Base-by-base conservation (phyloP, 441 rosid species). In the Aleurites moluccanus region DNA sequence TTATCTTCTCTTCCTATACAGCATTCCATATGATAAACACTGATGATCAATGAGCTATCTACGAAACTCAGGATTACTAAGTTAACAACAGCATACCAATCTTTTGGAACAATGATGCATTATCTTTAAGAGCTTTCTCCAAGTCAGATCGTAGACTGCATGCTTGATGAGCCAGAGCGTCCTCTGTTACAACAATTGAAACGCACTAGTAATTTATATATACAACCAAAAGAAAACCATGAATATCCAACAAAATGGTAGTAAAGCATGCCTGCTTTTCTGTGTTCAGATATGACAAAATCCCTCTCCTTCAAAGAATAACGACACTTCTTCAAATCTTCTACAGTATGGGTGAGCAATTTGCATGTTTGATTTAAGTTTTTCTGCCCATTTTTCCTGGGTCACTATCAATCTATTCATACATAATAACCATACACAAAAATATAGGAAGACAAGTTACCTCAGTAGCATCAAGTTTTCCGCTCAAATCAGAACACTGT, bases 261-360 rank as follows among this genome's bases (percentile, higher is more conserved):
- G 55, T 23, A 33, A 73, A 45, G 53, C 50, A 27, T 78, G 87
- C 98, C 99, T 69, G 99, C 91, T 92, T 87, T 92, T 76, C 83
- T 90, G 83, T 94, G 98, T 81, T 96, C 91, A 44, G 88, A 89
- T 77, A 96, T 94, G 78, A 96, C 81, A 83, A 88, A 96, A 76
- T 94, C 98, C 81, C 82, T 92, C 82, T 92, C 98, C 79, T 87
- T 87, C 81, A 91, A 64, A 70, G 83, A 79, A 80, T 96, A 94
- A 10, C 79, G 88, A 72, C 97, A 87, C 80, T 89, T 88, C 86
- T 88, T 90, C 81, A 96, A 74, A 70, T 92, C 97, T 74, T 89
- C 97, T 79, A 91, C 89, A 2, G 91, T 81, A 74, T 75, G 80
- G 44, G 82, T 82, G 68, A 96, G 91, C 80, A 86, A 64, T 79